phyloP scores from a whole-genome alignment of 768 basidiomycete genomes.

The Leccinum disarticulatum region DNA sequence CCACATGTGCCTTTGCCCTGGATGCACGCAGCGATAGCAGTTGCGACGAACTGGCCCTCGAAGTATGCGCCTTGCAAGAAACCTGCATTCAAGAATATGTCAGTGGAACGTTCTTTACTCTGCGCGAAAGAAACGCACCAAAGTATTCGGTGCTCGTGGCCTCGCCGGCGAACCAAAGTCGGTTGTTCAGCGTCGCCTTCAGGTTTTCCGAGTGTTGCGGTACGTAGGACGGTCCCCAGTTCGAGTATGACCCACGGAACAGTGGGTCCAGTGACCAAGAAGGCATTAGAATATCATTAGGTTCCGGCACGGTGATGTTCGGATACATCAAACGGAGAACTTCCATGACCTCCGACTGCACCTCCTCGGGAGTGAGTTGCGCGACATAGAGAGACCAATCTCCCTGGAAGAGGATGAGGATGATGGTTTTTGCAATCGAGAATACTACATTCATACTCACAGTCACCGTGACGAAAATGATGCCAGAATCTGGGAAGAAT shows the following conservation, averaged over 20 bases:
- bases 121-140: slow-evolving; percentile 38
- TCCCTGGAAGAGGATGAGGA: slow-evolving; percentile 40
- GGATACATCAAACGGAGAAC: slow-evolving; percentile 65
- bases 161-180: slow-evolving; percentile 65
- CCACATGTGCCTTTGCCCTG: slow-evolving; percentile 24
- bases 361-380: slow-evolving; percentile 43
- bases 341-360: slow-evolving; percentile 53
- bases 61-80: slow-evolving; percentile 60
- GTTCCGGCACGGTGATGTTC: slow-evolving; percentile 50
- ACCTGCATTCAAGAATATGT: slow-evolving; percentile 31
- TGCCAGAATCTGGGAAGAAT: slow-evolving; percentile 61
- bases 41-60: slow-evolving; percentile 47
- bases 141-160: slow-evolving; percentile 58
- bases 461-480: slow-evolving; percentile 35
- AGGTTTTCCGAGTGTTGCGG: slow-evolving; percentile 55
- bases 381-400: slow-evolving; percentile 63
- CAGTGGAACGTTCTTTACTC: background rate
- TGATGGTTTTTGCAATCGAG: background rate
- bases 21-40: slow-evolving; percentile 44
- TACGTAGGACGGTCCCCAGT: slow-evolving; percentile 66
- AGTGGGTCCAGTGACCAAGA: slow-evolving; percentile 54
- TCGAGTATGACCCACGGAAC: slow-evolving; percentile 52
- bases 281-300: slow-evolving; percentile 54
- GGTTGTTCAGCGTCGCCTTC: slow-evolving; percentile 48
- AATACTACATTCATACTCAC: slow-evolving; percentile 12